phyloP scores from a whole-genome alignment of 257 asterid genomes.

The Solanum chaucha region DNA sequence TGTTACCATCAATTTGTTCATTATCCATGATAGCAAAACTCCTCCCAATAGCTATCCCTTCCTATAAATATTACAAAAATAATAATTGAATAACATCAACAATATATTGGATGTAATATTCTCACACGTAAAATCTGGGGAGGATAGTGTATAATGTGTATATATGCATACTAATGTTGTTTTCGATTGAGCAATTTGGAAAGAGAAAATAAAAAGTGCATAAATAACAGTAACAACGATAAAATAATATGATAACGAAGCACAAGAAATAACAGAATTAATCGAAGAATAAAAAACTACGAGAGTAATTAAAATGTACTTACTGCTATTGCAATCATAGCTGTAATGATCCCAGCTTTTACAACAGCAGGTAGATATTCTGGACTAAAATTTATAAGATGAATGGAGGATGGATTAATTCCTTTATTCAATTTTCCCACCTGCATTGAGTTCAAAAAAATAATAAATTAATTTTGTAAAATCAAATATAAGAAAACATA shows the following conservation, averaged over 20 bases:
- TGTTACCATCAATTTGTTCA: conserved; percentile 80
- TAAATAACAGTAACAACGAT: background rate
- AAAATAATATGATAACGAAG: background rate
- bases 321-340: conserved; percentile 65
- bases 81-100: background rate
- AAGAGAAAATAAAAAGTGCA: background rate
- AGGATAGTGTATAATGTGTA: background rate
- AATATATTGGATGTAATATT: background rate
- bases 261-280: background rate
- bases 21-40: conserved; percentile 65
- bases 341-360: conserved; percentile 63
- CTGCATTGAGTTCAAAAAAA: conserved; percentile 13
- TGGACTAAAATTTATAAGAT: conserved; percentile 34
- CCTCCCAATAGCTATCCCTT: conserved; percentile 95
- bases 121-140: background rate
- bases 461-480: background rate
- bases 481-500: too few species aligned
- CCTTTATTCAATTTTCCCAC: conserved; percentile 67
- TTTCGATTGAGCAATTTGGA: background rate
- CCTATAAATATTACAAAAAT: conserved; percentile 22
- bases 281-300: background rate
- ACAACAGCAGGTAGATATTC: conserved; percentile 30
- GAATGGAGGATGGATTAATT: conserved; percentile 38
- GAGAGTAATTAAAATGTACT: conserved; percentile 2
- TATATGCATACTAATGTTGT: background rate